Percentiles rank a stretch among this genome's conserved stretches.
These are phyloP conservation scores for Adansonia madagascariensis DNA, from an alignment of 441 rosid species.

Conservation along the genomic window DNA sequence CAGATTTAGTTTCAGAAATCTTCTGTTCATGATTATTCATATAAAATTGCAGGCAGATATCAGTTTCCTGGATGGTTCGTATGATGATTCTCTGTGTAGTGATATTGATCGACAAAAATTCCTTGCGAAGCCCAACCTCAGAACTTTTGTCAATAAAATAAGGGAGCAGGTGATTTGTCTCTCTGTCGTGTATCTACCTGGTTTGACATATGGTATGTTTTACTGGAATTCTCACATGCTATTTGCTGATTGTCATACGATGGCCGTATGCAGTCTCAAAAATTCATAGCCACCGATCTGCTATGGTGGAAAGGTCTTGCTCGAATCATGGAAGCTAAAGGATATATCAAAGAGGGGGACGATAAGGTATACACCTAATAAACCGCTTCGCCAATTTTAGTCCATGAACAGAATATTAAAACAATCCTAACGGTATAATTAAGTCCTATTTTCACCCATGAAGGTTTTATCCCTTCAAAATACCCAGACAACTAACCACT, in stretches of 20 bases:
- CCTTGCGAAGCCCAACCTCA: slow-evolving; percentile 61
- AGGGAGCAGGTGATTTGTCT: slow-evolving; percentile 63
- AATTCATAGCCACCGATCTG: slow-evolving; percentile 54
- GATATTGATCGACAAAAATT: slow-evolving; percentile 36
- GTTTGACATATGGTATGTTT: slow-evolving; percentile 1
- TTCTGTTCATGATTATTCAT: slow-evolving; percentile 16
- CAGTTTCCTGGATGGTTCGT: slow-evolving; percentile 35
- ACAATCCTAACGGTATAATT: background rate
- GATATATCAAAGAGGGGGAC: slow-evolving; percentile 71
- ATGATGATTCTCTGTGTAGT: slow-evolving; percentile 44
- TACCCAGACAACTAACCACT: background rate
- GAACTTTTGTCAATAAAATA: slow-evolving; percentile 58
- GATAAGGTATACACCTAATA: slow-evolving; percentile 47
- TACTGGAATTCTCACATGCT: slow-evolving; percentile 10
- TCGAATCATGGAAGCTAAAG: slow-evolving; percentile 73
- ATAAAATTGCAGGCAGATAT: slow-evolving; percentile 44
- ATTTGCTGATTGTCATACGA: slow-evolving; percentile 29
- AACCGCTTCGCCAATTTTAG: background rate
- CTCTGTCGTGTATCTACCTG: slow-evolving; percentile 10
- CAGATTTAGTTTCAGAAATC: background rate
- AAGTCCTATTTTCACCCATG: background rate
- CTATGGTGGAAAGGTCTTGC: slow-evolving; percentile 94
- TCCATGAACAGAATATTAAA: slow-evolving; percentile 12
- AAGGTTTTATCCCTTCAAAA: background rate
- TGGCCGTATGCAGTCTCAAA: slow-evolving; percentile 52